Evolutionary conservation across 148 eudicot genomes (phyloP), one percentile per base, ranked within the genome.

Genomic region (Oxyria digyna): DNA sequence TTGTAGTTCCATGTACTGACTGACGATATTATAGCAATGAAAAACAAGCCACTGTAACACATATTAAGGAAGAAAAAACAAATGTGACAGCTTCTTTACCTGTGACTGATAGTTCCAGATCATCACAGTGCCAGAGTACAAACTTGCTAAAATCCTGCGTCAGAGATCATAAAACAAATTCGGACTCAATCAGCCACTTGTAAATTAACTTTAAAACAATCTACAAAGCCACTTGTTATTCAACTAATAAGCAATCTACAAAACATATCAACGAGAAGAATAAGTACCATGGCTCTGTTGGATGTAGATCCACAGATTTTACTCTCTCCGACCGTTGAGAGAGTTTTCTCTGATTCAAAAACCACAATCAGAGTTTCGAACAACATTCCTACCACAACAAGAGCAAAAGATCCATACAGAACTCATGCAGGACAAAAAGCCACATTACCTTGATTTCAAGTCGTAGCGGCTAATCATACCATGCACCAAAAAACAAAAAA

Each of bases 261-360:
- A 43, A 43, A 43, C 6, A 43, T 15, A 43, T 14, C 18, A 43
- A 43, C 15, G 49, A 43, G 2, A 14, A 43, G 49, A 43, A 43
- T 13, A 18, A 35, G 43, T 81, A 87, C 96, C 92, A 87, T 82
- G 92, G 92, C 70, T 89, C 80, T 1, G 81, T 73, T 0, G 96
- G 92, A 76, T 89, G 96, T 32, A 85, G 74, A 80, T 89, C 92
- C 52, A 89, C 85, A 3, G 87, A 89, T 59, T 89, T 89, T 12
- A 89, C 88, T 76, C 90, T 83, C 55, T 83, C 84, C 32, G 96
- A 83, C 50, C 78, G 76, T 68, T 89, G 90, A 13, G 87, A 81
- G 40, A 85, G 80, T 74, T 87, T 85, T 70, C 85, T 82, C 91
- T 89, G 80, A 72, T 62, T 3, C 38, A 29, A 62, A 62, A 62